Evolutionary conservation across 2,329 filamentous ascomycete genomes (phyloP).

Genomic region (Penicillium fuscoglaucum): DNA sequence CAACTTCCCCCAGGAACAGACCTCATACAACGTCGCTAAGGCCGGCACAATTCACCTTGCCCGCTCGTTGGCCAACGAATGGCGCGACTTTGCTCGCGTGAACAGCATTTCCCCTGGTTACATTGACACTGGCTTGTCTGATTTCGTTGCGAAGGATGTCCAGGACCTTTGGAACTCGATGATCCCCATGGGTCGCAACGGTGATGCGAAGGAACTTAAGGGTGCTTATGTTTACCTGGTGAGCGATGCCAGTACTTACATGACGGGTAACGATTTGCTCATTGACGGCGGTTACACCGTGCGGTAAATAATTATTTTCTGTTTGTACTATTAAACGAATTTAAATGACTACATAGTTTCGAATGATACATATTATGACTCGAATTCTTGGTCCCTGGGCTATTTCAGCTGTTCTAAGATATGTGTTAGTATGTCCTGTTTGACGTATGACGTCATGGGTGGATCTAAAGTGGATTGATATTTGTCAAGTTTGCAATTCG

Average conservation of each 20-base stretch:
- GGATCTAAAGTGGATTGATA: neutral
- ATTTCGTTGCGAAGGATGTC: slow-evolving; percentile 61
- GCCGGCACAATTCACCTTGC: slow-evolving; percentile 67
- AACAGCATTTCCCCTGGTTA: slow-evolving; percentile 69
- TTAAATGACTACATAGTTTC: neutral
- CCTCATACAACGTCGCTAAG: slow-evolving; percentile 65
- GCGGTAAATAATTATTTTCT: slow-evolving; percentile 33
- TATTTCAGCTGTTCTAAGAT: neutral
- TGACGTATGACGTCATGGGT: neutral
- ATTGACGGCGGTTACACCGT: slow-evolving; percentile 53
- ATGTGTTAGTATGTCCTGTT: neutral
- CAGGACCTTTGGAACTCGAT: slow-evolving; percentile 61
- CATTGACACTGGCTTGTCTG: slow-evolving; percentile 66
- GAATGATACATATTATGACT: neutral
- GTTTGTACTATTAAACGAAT: slow-evolving; percentile 12
- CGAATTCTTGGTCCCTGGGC: neutral
- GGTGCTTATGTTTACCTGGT: slow-evolving; percentile 55
- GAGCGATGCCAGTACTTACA: slow-evolving; percentile 52
- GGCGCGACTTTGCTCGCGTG: slow-evolving; percentile 67
- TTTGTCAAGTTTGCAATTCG: neutral
- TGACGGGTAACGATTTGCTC: slow-evolving; percentile 50
- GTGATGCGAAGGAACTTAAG: slow-evolving; percentile 66
- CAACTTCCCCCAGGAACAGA: slow-evolving; percentile 64
- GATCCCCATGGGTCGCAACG: slow-evolving; percentile 62
- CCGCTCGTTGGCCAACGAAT: slow-evolving; percentile 66